Evolutionary conservation across 2,329 filamentous ascomycete species (phyloP), one percentile per base, ranked within the genome.

Genomic region (Ceratocystis destructans): DNA sequence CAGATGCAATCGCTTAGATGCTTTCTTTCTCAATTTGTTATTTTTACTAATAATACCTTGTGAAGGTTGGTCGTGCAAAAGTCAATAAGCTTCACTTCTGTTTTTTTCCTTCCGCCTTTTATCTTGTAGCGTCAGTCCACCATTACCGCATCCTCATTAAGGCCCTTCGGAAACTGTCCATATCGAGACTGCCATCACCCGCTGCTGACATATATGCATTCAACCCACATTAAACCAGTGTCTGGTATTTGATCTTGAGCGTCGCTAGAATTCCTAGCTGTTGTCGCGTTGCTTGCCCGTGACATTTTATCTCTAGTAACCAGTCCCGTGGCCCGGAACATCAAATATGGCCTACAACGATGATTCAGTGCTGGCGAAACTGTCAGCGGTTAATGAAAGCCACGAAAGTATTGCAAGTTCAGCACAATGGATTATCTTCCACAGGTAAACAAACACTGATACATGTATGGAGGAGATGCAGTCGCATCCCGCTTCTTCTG

Each of bases 341-440:
- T 37, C 22, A 71, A 76, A 68, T 68, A 96, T 99, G 93, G 87
- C 94, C 59, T 97, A 96, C 78, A 94, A 88, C 70, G 92, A 97
- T 77, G 94, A 99, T 78, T 89, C 91, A 61, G 91, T 99, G 66
- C 85, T 92, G 75, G 90, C 93, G 65, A 96, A 96, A 79, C 87
- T 99, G 65, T 95, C 92, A 41, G 90, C 91, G 53, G 83, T 99
- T 69, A 96, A 96, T 76, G 95, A 99, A 77, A 96, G 91, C 10
- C 93, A 99, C 75, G 94, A 99, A 75, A 95, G 91, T 77, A 97
- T 99, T 73, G 84, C 96, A 69, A 93, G 90, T 45, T 92, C 96
- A 69, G 91, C 94, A 67, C 93, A 97, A 85, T 99, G 95, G 95
- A 94, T 99, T 69, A 95, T 99, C 88, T 99, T 99, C 75, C 93